A percentile compares a stretch with the other conserved stretches of the same genome.
Evolutionary conservation across 441 rosid genomes (phyloP).

Genomic region (Erodium moschatum): DNA sequence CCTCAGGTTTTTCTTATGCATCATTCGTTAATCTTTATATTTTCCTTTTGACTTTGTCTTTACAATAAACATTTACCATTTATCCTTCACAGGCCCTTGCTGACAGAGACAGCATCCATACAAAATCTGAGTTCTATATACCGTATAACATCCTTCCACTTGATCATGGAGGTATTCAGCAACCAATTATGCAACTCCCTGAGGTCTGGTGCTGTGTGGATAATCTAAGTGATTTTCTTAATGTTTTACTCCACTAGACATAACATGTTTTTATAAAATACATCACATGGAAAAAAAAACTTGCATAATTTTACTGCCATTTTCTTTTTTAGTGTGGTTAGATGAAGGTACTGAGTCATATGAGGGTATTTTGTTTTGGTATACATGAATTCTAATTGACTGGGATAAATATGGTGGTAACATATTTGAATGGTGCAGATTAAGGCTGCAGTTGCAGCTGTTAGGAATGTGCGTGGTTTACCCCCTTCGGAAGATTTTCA

Average conservation of each 20-base stretch:
- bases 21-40: neutral
- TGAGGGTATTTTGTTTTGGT: constrained; percentile 13
- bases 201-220: constrained; percentile 54
- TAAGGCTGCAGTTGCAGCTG: constrained; percentile 67
- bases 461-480: constrained; percentile 55
- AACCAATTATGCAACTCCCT: constrained; percentile 70
- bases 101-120: constrained; percentile 42
- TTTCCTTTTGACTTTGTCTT: neutral
- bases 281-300: constrained; percentile 9
- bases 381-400: constrained; percentile 1
- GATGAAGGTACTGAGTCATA: neutral
- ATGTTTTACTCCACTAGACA: neutral
- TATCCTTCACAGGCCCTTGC: constrained; percentile 51
- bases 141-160: constrained; percentile 93
- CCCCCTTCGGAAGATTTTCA: constrained; percentile 48
- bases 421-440: constrained; percentile 38
- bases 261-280: neutral
- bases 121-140: constrained; percentile 51
- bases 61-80: constrained; percentile 11
- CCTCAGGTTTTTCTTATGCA: constrained; percentile 43
- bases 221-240: constrained; percentile 19
- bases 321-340: neutral
- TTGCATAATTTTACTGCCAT: constrained; percentile 3
- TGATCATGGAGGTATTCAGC: constrained; percentile 72
- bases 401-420: neutral